Evolutionary conservation across 176 grass and related monocot species (phyloP), one percentile per base, ranked within the genome.

Genomic region (Pontederia paniculata): DNA sequence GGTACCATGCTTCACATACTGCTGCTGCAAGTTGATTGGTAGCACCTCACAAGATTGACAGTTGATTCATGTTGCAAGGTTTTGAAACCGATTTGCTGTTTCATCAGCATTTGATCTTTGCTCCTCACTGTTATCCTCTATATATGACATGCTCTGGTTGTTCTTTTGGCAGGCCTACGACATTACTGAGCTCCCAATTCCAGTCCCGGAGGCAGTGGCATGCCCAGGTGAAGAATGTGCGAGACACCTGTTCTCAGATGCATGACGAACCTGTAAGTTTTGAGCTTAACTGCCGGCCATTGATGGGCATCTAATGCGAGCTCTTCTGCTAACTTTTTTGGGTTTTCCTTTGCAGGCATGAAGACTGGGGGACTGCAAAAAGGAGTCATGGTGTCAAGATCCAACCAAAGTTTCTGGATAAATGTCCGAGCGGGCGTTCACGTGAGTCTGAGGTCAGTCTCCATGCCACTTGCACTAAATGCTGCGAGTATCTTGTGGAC

Each of bases 181-280:
- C 28, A 37, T 37, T 37, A 37, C 28, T 37, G 28, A 37, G 28
- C 3, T 37, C 3, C 28, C 28, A 5, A 6, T 37, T 37, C 28
- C 7, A n/a, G n/a, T n/a, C n/a, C n/a, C n/a, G n/a, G n/a, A n/a
- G n/a, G n/a, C n/a, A n/a, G n/a, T n/a, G n/a, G n/a, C 28, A 37
- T 37, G 28, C 1, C n/a, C 5, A 37, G 7, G 28, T 5, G 60
- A n/a, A 63, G 44, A 63, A 63, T 63, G 60, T 63, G 17, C 12
- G 60, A 63, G 10, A 18, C 44, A 17, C 44, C 20, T 22, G 14
- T 47, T 63, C 44, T 63, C 11, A 48, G 44, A 63, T 63, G 60
- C 60, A 63, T 15, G 47, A 63, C 44, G 17, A 63, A 63, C 18
- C 21, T 63, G 60, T 63, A 46, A 23, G 41, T 31, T 20, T 14